phyloP scores from a whole-genome alignment of 176 grass and related monocot genomes.

The Ananas comosus region DNA sequence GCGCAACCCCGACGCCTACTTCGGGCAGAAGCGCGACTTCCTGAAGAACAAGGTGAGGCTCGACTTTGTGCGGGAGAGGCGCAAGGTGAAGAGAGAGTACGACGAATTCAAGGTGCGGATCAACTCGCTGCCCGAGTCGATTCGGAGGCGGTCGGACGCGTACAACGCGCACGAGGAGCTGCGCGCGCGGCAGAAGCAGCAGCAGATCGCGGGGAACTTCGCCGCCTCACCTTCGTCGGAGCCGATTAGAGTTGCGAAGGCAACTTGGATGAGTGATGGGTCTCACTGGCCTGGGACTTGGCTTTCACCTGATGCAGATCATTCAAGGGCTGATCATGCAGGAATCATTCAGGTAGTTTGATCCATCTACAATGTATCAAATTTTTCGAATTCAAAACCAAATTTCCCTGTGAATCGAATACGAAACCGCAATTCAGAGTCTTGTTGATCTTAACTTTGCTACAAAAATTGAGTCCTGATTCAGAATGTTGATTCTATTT shows the following conservation, averaged over 20 bases:
- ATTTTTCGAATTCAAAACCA: too few species aligned
- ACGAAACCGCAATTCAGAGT: too few species aligned
- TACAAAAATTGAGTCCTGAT: too few species aligned
- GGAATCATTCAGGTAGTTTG: conserved; percentile 74
- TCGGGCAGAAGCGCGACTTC: conserved; percentile 57
- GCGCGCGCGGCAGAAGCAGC: conserved; percentile 27
- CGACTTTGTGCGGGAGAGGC: conserved; percentile 68
- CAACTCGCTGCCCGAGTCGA: conserved; percentile 65
- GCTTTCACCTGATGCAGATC: conserved; percentile 35
- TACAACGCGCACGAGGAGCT: conserved; percentile 90
- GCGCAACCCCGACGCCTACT: conserved; percentile 68
- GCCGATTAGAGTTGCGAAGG: conserved; percentile 24
- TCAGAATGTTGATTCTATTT: too few species aligned
- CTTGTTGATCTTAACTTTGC: too few species aligned
- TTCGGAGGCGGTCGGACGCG: conserved; percentile 67
- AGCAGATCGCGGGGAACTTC: background rate
- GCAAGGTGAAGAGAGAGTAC: conserved; percentile 92
- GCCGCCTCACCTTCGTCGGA: background rate
- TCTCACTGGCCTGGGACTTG: conserved; percentile 82
- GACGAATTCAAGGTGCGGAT: conserved; percentile 83
- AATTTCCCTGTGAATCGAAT: too few species aligned
- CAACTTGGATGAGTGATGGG: conserved; percentile 83
- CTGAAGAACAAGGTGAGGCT: conserved; percentile 70
- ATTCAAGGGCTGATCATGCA: conserved; percentile 71
- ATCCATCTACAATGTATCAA: background rate